Evolutionary conservation across 257 asterid genomes (phyloP).

Genomic region (Hygrophila difformis): DNA sequence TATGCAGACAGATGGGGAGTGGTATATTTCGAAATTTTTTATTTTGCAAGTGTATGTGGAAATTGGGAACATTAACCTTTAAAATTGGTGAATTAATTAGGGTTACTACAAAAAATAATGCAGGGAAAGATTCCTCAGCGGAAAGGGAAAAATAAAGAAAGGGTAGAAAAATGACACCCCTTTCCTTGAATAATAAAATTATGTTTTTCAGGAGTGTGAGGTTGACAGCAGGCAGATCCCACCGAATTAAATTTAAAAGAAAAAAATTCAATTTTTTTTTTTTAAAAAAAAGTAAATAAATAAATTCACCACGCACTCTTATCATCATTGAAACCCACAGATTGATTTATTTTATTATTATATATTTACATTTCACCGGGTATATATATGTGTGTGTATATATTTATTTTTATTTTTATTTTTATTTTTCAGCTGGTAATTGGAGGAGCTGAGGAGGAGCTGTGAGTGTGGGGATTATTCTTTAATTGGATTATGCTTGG

Average conservation of each 20-base stretch:
- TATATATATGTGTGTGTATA: no score
- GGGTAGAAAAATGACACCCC: constrained; percentile 7
- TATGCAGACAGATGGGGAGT: no score
- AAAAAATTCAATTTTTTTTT: no score
- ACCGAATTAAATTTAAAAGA: constrained; percentile 72
- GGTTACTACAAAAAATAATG: neutral
- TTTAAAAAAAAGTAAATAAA: constrained; percentile 14
- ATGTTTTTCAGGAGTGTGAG: constrained; percentile 37
- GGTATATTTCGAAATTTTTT: no score
- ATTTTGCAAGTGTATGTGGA: neutral
- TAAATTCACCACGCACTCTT: constrained; percentile 68
- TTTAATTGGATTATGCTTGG: constrained; percentile 34
- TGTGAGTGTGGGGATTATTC: constrained; percentile 14
- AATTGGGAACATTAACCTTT: neutral
- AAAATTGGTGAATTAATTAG: no score
- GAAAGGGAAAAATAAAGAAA: constrained; percentile 15
- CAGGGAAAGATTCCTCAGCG: constrained; percentile 43
- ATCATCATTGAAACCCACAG: constrained; percentile 35
- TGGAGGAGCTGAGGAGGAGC: constrained; percentile 21
- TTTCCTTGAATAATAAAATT: constrained; percentile 11
- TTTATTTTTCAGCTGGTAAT: constrained; percentile 24
- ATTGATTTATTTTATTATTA: constrained; percentile 29
- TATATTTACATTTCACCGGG: constrained; percentile 18
- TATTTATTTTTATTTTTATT: constrained; percentile 7
- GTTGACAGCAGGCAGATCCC: constrained; percentile 78